Percentiles rank a stretch among this genome's conserved stretches.
phyloP scores from a whole-genome alignment of 352 stramenopile genomes.

The Globisporangium canariense region DNA sequence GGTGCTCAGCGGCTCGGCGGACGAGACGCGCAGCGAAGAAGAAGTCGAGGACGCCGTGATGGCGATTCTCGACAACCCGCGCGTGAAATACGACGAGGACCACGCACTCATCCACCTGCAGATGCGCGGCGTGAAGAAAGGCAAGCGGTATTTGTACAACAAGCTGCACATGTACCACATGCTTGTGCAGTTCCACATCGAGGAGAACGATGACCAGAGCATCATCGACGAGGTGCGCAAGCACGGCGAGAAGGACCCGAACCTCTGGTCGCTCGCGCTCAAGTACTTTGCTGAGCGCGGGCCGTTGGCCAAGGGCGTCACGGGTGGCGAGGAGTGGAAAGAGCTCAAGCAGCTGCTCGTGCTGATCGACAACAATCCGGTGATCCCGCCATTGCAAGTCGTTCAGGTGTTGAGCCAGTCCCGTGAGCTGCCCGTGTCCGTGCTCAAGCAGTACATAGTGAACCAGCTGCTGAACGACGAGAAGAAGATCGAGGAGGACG shows the following conservation, averaged over 20 bases:
- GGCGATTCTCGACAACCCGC: conserved; percentile 87
- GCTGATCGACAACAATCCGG: conserved; percentile 75
- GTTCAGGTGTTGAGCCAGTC: conserved; percentile 85
- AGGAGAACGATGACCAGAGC: conserved; percentile 87
- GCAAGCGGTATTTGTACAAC: conserved; percentile 93
- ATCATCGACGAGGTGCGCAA: conserved; percentile 90
- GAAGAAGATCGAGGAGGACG: conserved; percentile 80
- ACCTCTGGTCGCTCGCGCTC: conserved; percentile 87
- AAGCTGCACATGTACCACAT: conserved; percentile 94
- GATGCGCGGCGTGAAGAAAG: conserved; percentile 90
- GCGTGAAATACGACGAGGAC: conserved; percentile 90
- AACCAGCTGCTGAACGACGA: conserved; percentile 78
- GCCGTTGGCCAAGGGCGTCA: conserved; percentile 61
- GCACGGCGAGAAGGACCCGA: conserved; percentile 86
- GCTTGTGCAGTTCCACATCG: conserved; percentile 92
- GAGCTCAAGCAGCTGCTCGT: conserved; percentile 75
- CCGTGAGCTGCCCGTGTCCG: conserved; percentile 71
- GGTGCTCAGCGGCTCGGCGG: conserved; percentile 73
- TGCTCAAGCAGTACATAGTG: conserved; percentile 86
- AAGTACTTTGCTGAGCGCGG: conserved; percentile 88
- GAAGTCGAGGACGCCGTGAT: conserved; percentile 83
- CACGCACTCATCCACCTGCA: conserved; percentile 93
- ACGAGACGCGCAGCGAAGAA: conserved; percentile 33
- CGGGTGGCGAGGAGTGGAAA: conserved; percentile 67
- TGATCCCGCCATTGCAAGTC: conserved; percentile 82